Evolutionary conservation across 1,284 basidiomycete species (phyloP).

Genomic region (Bondarzewia mesenterica): DNA sequence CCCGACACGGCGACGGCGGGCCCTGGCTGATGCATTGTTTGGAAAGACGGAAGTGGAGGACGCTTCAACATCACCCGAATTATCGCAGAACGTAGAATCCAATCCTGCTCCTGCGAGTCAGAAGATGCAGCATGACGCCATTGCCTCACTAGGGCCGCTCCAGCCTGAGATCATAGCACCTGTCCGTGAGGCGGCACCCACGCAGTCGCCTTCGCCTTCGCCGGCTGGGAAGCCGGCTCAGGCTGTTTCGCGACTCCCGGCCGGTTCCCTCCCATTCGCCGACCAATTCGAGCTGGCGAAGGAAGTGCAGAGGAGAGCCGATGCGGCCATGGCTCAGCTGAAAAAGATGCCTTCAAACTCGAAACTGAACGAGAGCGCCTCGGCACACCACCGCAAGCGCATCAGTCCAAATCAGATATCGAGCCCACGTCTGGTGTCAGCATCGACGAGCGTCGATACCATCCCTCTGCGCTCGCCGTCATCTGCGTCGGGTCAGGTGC

Average conservation of each 20-base stretch:
- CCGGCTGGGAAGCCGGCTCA: too few relatives aligned
- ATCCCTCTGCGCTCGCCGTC: conserved; percentile 51
- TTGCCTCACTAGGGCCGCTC: neutral
- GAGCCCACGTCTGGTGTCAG: conserved; percentile 61
- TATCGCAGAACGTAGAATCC: neutral
- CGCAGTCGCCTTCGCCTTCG: conserved; percentile 4
- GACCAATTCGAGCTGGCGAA: conserved; percentile 46
- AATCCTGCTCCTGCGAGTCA: neutral
- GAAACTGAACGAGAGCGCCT: conserved; percentile 31
- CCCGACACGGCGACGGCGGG: conserved; percentile 54
- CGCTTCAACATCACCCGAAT: conserved; percentile 11
- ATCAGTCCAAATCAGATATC: conserved; percentile 69
- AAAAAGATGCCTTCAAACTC: conserved; percentile 49
- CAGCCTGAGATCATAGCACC: conserved; percentile 1
- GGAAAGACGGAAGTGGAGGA: conserved; percentile 38
- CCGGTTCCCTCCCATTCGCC: conserved; percentile 23
- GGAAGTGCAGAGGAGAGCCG: conserved; percentile 62
- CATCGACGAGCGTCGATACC: conserved; percentile 68
- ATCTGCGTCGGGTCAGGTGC: conserved; percentile 13
- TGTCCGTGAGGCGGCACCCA: neutral
- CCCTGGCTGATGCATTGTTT: conserved; percentile 68
- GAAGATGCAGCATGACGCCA: neutral
- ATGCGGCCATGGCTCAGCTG: conserved; percentile 63
- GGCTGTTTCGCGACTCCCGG: conserved; percentile 4
- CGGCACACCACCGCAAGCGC: conserved; percentile 32